Base-by-base conservation (phyloP, 805 yeast species). In the Danielia oregonensis region DNA sequence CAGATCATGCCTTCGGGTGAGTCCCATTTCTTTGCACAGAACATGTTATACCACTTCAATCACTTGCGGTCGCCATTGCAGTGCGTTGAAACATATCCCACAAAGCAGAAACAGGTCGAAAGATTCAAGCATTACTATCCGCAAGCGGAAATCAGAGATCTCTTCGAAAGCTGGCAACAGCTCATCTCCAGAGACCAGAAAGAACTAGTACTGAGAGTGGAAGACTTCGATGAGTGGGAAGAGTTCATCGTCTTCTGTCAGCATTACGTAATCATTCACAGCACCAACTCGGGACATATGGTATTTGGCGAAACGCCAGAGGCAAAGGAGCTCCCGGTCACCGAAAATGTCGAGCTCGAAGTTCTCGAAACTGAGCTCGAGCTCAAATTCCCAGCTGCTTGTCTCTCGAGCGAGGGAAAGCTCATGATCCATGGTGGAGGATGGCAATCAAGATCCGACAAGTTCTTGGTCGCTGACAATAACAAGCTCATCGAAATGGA, bases 161-260 rank as follows among this genome's bases (percentile, higher is more conserved):
- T 86, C 45, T 64, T 71, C 35, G 72, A 72, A 21, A 72, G 74
- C 43, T 86, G 94, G 94, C 21, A 35, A 2, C 44, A 59, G 6
- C 54, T 70, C 14, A 59, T 79, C 2, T 54, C 66, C 4, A 42
- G 42, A 2, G 62, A 60, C 1, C 50, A 60, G 5, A 75, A 72
- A 45, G 28, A 35, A 0, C 53, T 57, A 26, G 68, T 86, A 6
- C 65, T 63, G 12, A 30, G 50, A 1, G 65, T 82, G 14, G 94
- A 85, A 52, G 74, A 75, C 3, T 86, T 85, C 56, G 95, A 86
- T 54, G 95, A 86, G 58, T 74, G 85, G 76, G 95, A 85, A 58
- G 95, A 85, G 55, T 84, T 85, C 43, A 70, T 79, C 18, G 51
- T 82, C 10, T 85, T 82, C 49, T 76, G 86, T 37, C 91, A 83